Evolutionary conservation across 306 rosid species (phyloP).

Genomic region (Cucurbita argyrosperma): DNA sequence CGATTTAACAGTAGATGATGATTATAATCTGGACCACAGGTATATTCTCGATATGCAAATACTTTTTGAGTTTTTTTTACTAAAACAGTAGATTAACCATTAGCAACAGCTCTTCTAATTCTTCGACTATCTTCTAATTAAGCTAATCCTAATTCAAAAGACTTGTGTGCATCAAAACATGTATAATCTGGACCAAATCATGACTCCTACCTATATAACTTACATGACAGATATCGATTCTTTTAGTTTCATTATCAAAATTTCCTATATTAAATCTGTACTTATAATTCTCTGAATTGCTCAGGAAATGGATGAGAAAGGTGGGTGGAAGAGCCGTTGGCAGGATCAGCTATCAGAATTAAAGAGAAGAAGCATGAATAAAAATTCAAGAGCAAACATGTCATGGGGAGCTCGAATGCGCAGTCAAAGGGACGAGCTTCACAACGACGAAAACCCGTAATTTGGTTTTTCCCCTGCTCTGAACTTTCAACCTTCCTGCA

Average conservation of each 20-base stretch:
- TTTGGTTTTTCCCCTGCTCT: neutral
- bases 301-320: constrained; percentile 41
- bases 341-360: constrained; percentile 48
- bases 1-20: too few species aligned
- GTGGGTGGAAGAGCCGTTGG: constrained; percentile 53
- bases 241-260: neutral
- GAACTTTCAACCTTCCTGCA: neutral
- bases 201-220: neutral
- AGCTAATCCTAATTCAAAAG: neutral
- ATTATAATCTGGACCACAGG: neutral
- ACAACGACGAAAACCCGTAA: neutral
- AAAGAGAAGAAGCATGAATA: constrained; percentile 41
- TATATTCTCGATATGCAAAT: neutral
- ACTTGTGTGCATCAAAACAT: neutral
- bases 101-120: neutral
- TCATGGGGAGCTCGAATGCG: constrained; percentile 89
- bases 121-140: neutral
- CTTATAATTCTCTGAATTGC: neutral
- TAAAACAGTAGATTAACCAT: neutral
- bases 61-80: neutral
- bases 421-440: constrained; percentile 15
- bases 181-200: neutral
- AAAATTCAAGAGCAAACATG: constrained; percentile 21
- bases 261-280: neutral
- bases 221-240: neutral